Base-by-base conservation (phyloP, 257 asterid species). In the Salvia miltiorrhiza region DNA sequence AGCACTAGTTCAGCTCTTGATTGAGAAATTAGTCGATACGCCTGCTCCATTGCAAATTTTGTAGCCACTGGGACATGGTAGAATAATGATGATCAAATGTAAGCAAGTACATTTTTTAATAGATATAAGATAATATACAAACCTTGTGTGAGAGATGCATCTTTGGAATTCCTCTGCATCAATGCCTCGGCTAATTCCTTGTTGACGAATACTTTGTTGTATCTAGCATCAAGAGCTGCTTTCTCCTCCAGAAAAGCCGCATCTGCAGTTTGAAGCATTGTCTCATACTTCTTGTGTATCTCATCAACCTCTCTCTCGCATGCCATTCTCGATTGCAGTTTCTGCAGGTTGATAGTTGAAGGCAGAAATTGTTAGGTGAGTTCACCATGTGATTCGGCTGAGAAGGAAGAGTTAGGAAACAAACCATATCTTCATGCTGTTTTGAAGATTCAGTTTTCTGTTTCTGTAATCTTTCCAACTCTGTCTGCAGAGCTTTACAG, bases 351-450 rank as follows among this genome's bases (percentile, higher is more conserved):
- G 49, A 37, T 50, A 23, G 40, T 43, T 32, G 4, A 58, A 55
- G 49, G 33, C 49, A 68, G 16, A 58, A n/a, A 44, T 55, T 35
- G 60, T 41, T 69, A 13, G 26, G 21, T 8, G 28, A 65, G 41
- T 49, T 33, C 21, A 40, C 67, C 44, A 49, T 30, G 49, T 30
- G 39, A 61, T 57, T n/a, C 53, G 20, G 71, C 26, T 57, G 17
- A 52, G 37, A 40, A 48, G 4, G 53, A 7, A 50, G 52, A 14
- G 30, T 24, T 12, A 10, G 43, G 69, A 39, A 63, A 72, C 84
- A 54, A 65, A 88, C 96, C 93, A 55, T 56, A 62, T 84, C 81
- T 54, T 84, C 79, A 11, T 82, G 89, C 69, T 48, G 60, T 65
- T 77, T 75, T 14, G 44, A 16, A 52, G 44, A 62, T 30, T 72